phyloP scores from a whole-genome alignment of 192 early-diverging fungal genomes.

The Podila verticillata region DNA sequence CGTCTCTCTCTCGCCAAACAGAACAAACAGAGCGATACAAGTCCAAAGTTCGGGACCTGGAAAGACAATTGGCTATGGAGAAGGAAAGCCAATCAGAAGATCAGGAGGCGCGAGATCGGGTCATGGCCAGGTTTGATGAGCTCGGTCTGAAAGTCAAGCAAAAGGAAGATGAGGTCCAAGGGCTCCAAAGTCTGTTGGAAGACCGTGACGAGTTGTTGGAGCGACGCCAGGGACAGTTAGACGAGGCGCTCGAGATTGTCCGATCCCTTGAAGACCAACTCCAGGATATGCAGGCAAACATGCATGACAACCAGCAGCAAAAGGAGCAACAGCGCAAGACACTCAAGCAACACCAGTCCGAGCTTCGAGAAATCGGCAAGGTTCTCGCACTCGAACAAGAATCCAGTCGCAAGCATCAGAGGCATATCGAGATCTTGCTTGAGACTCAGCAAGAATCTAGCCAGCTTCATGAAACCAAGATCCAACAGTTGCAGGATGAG shows the following conservation, averaged over 20 bases:
- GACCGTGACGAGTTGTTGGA: conserved; percentile 17
- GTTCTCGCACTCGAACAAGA: background rate
- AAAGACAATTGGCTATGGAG: conserved; percentile 18
- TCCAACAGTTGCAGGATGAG: conserved; percentile 14
- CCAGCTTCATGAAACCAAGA: background rate
- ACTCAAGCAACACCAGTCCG: conserved; percentile 3
- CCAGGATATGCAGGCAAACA: conserved; percentile 5
- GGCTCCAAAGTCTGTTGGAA: conserved; percentile 15
- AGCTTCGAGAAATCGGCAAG: conserved; percentile 8
- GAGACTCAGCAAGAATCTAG: background rate
- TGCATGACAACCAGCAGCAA: conserved; percentile 1
- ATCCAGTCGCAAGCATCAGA: background rate
- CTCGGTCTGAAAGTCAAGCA: conserved; percentile 13
- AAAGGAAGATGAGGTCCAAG: conserved; percentile 19
- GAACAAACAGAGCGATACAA: background rate
- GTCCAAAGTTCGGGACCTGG: conserved; percentile 2
- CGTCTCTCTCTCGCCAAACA: background rate
- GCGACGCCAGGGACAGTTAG: conserved; percentile 13
- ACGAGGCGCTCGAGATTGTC: conserved; percentile 13
- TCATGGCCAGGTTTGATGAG: conserved; percentile 7
- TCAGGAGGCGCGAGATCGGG: conserved; percentile 12
- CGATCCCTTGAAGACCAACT: conserved; percentile 22
- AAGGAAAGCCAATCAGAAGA: conserved; percentile 10
- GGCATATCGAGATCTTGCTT: conserved; percentile 1
- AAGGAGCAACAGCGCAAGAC: conserved; percentile 17